Base-by-base conservation (phyloP, 2,329 filamentous ascomycete species). In the Ophiostoma himal-ulmi region DNA sequence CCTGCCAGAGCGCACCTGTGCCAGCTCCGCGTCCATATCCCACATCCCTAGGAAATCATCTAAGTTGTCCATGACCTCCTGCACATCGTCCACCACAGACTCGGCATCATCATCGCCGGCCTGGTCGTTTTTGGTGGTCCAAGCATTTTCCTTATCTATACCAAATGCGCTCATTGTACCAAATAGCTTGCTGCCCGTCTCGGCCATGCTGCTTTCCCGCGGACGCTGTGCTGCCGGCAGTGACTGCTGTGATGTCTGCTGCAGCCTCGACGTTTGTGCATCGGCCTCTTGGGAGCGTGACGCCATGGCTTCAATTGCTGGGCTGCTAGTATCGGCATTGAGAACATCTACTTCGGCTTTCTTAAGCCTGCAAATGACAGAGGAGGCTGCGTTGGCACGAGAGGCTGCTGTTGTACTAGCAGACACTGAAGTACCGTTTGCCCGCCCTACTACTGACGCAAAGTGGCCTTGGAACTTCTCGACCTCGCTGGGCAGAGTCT, bases 61-160 rank as follows among this genome's bases (percentile, higher is more conserved):
- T 6, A 84, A 75, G 71, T 84, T 82, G 26, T 80, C 78, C 71
- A 84, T 76, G 0, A 84, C 82, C 5, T 78, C 81, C n/a, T 78
- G 80, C 52, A 82, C 82, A 70, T 82, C 81, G 71, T 84, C 82
- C 0, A 78, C 72, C 1, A 39, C 67, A 20, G 64, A 65, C 48
- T 69, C 68, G 11, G 70, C 72, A 3, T 70, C 70, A 17, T 41
- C 36, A 10, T 26, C 60, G 34, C 20, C 60, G 26, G 13, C 26
- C 34, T 73, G 17, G n/a, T 70, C 66, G n/a, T 69, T 52, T 8
- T 36, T 44, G 13, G 70, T 26, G 39, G n/a, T 30, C 5, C 26
- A 20, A 11, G 37, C 14, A 22, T 65, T 65, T 36, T 65, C 62
- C 62, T 65, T 65, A n/a, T 39, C 62, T 22, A 20, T 39, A 20